Base-by-base conservation (phyloP, 2,329 filamentous ascomycete species). In the Aureobasidium sp. region DNA sequence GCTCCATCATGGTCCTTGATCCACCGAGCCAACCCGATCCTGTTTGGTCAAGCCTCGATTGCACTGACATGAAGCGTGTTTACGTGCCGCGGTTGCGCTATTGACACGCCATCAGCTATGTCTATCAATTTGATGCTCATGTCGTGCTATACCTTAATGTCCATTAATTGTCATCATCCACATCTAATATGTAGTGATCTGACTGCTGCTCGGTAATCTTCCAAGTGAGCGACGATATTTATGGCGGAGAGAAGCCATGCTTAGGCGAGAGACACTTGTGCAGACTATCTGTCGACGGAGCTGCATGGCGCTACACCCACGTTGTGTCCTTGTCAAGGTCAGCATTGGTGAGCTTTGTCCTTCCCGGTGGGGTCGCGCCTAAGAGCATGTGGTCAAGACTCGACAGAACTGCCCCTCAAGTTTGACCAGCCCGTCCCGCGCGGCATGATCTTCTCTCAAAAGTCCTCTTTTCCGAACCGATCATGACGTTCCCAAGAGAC, bases 361-460 rank as follows among this genome's bases (percentile, higher is more conserved):
- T n/a, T 58, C 29, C n/a, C 34, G 12, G n/a, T 25, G 29, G 27
- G 25, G n/a, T 47, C 8, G 53, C 20, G 53, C 29, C 20, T 25
- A 45, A 27, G 42, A 59, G 44, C 56, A 49, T 41, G 36, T 59
- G 56, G 56, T 59, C 56, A 59, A 25, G 17, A 41, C 56, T 37
- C 44, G 27, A 49, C 22, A 15, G 47, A 34, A 34, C 17, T n/a
- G 22, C 12, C 20, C 42, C 29, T 37, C 39, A 25, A 34, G 22
- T 31, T 42, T 36, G 34, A 58, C 7, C 29, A 36, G 25, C 42
- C 31, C 45, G 44, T 59, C 42, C 56, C 45, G 44, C 25, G 39
- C 53, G 29, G 15, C 29, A 49, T 31, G 7, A 20, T 20, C 47
- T 20, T 34, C 8, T 34, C 47, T n/a, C 8, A 34, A 5, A 14